phyloP scores from a whole-genome alignment of 441 rosid species.

The Dalechampia spathulata region DNA sequence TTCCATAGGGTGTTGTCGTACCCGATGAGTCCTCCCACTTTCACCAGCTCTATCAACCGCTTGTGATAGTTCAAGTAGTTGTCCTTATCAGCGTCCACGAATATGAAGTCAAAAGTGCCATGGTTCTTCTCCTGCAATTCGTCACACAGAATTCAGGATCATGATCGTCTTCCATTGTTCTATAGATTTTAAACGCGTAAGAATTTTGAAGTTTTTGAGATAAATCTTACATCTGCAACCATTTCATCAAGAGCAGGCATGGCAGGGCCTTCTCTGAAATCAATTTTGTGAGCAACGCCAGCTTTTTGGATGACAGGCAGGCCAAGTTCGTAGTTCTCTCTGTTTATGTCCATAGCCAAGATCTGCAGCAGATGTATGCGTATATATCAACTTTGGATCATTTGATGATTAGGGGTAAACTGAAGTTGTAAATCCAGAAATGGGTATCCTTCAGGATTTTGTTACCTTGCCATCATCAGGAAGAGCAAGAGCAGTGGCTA shows the following conservation, averaged over 20 bases:
- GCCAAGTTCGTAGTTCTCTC: constrained; percentile 84
- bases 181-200: too few species aligned
- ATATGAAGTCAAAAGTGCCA: constrained; percentile 78
- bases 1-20: constrained; percentile 98
- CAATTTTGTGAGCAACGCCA: constrained; percentile 90
- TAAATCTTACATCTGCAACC: constrained; percentile 51
- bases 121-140: constrained; percentile 53
- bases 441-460: too few species aligned
- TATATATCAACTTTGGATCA: not conserved
- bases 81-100: constrained; percentile 95
- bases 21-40: constrained; percentile 82
- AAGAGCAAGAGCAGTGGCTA: constrained; percentile 94
- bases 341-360: constrained; percentile 92
- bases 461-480: constrained; percentile 89
- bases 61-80: constrained; percentile 85
- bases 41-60: constrained; percentile 67
- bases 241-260: constrained; percentile 76
- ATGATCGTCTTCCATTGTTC: too few species aligned
- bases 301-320: constrained; percentile 85
- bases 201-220: too few species aligned
- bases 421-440: too few species aligned
- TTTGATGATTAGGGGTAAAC: not conserved
- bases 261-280: constrained; percentile 93
- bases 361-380: constrained; percentile 40
- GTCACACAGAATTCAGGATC: constrained; percentile 13